Evolutionary conservation across 257 asterid species (phyloP).

Genomic region (Salvia splendens): DNA sequence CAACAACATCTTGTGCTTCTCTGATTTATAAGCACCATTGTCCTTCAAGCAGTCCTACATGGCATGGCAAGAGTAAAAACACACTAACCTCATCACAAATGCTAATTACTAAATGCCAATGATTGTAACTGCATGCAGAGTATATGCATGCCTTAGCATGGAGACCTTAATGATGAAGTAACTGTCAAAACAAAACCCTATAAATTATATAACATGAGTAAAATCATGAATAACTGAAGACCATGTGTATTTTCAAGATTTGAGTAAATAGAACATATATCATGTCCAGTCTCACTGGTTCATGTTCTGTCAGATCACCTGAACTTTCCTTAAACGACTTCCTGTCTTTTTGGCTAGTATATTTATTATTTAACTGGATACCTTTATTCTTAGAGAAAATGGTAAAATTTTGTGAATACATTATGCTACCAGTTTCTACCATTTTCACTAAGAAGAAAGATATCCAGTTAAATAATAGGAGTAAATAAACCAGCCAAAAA

Average conservation of each 20-base stretch:
- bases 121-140: background rate
- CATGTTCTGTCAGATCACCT: too few relatives aligned
- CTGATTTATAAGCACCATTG: conserved; percentile 31
- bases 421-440: too few relatives aligned
- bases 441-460: too few relatives aligned
- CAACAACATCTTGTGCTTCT: conserved; percentile 45
- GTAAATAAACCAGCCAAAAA: too few relatives aligned
- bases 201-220: background rate
- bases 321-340: too few relatives aligned
- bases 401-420: too few relatives aligned
- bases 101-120: background rate
- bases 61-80: conserved; percentile 11
- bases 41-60: conserved; percentile 37
- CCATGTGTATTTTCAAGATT: conserved; percentile 8
- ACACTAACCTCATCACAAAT: conserved; percentile 2
- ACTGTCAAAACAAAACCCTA: conserved; percentile 11
- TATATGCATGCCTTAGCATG: background rate
- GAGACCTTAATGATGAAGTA: background rate
- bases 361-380: too few relatives aligned
- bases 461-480: too few relatives aligned
- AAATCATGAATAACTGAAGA: conserved; percentile 11
- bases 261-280: background rate
- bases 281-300: background rate
- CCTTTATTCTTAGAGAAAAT: too few relatives aligned
- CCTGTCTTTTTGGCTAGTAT: too few relatives aligned